Conservation (phyloP, 192 early-diverging fungal genomes). For the Coemansia pectinata region DNA sequence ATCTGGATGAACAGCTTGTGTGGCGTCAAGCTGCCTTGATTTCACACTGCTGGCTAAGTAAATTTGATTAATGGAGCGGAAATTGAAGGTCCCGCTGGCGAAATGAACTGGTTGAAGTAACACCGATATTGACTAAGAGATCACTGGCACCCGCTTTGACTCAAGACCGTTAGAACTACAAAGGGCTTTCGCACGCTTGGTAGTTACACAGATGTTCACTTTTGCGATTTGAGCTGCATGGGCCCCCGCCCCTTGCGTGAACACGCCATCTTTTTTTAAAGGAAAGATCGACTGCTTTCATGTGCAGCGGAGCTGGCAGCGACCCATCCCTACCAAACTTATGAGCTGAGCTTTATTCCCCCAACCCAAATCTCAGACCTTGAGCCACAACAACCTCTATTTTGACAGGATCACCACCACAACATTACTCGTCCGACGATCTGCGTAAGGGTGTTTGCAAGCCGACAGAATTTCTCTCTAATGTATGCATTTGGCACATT, state of each 20-base stretch:
- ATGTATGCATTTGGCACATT: neutral
- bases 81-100: too few relatives aligned
- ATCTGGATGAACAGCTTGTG: neutral
- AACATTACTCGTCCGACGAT: neutral
- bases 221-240: neutral
- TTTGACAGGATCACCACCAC: neutral
- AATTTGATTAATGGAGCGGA: too few relatives aligned
- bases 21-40: neutral
- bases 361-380: neutral
- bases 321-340: neutral
- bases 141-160: too few relatives aligned
- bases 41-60: too few relatives aligned
- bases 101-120: too few relatives aligned
- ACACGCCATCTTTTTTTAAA: neutral
- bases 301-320: neutral
- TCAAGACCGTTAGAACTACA: neutral
- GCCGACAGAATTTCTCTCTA: neutral
- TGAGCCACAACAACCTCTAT: neutral
- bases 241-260: neutral
- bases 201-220: neutral
- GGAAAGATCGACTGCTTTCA: neutral
- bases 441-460: neutral
- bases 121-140: too few relatives aligned
- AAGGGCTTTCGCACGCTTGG: too few relatives aligned
- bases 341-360: slow-evolving; percentile 6